Conservation (phyloP, 768 basidiomycete species). For the Lentinula sp. region DNA sequence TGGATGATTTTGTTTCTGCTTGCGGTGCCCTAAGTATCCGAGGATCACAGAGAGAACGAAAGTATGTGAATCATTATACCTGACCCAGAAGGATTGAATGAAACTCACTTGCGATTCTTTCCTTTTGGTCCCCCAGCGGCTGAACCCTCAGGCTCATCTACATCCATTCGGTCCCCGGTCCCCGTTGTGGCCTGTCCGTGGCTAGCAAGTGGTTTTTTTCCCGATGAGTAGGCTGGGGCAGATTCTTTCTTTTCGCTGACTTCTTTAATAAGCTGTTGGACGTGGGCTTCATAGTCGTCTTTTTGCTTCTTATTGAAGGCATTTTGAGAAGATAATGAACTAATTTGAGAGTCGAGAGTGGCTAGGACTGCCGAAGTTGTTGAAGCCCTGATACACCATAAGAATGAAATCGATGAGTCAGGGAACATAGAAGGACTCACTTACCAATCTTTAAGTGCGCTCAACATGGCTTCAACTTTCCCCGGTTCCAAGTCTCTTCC, state of each 20-base stretch:
- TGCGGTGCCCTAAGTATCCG: constrained; percentile 27
- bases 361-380: constrained; percentile 66
- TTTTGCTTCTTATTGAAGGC: constrained; percentile 33
- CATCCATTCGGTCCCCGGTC: constrained; percentile 43
- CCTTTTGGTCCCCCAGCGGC: constrained; percentile 32
- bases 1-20: constrained; percentile 38
- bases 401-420: not conserved
- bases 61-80: not conserved
- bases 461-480: constrained; percentile 52
- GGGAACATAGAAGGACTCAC: constrained; percentile 14
- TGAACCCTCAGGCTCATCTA: constrained; percentile 42
- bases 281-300: constrained; percentile 47
- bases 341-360: constrained; percentile 68
- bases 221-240: constrained; percentile 12
- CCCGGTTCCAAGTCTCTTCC: constrained; percentile 87
- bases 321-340: constrained; percentile 40
- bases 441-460: constrained; percentile 63
- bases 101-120: constrained; percentile 58
- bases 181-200: constrained; percentile 25
- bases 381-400: constrained; percentile 42
- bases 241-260: constrained; percentile 60
- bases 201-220: constrained; percentile 11
- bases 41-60: not conserved
- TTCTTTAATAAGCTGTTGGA: constrained; percentile 53
- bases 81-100: not conserved